A percentile compares a stretch with the other conserved stretches of the same genome.
phyloP scores from a whole-genome alignment of 305 asterid species.

The Solanum hybrid region DNA sequence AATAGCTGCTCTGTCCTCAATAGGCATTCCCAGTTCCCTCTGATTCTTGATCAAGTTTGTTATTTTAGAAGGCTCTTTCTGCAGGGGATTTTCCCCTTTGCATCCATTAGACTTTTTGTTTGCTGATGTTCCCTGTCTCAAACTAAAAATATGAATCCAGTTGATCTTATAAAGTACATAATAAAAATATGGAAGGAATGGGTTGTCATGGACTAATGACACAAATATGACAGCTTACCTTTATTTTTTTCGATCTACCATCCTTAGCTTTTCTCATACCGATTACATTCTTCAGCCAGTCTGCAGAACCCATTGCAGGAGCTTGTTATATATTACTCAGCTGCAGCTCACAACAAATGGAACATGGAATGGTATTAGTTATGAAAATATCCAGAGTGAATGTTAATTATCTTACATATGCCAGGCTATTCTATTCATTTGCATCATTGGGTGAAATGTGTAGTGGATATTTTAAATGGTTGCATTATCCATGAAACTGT shows the following conservation, averaged over 20 bases:
- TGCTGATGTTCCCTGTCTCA: constrained; percentile 38
- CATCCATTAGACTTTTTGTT: constrained; percentile 22
- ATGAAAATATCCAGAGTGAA: background rate
- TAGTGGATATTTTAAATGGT: background rate
- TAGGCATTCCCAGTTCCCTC: constrained; percentile 18
- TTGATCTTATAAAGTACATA: background rate
- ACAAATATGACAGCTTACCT: constrained; percentile 31
- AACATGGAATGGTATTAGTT: background rate
- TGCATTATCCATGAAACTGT: background rate
- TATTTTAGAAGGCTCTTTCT: constrained; percentile 19
- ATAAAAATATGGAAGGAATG: background rate
- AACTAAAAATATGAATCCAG: background rate
- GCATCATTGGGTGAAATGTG: background rate
- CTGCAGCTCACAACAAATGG: constrained; percentile 10
- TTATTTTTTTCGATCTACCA: constrained; percentile 29
- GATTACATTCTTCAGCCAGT: constrained; percentile 73
- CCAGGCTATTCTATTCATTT: background rate
- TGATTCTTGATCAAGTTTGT: constrained; percentile 25
- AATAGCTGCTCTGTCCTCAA: constrained; percentile 67
- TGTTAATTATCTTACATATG: background rate
- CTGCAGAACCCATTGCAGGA: constrained; percentile 57
- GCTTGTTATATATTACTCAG: constrained; percentile 25
- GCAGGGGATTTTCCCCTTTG: constrained; percentile 18
- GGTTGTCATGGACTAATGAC: background rate
- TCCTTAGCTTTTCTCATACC: constrained; percentile 51